A percentile compares a stretch with the other conserved stretches of the same genome.
These are phyloP conservation scores for Scleroderma citrinum DNA, from an alignment of 768 basidiomycete genomes.

Conservation along the genomic window DNA sequence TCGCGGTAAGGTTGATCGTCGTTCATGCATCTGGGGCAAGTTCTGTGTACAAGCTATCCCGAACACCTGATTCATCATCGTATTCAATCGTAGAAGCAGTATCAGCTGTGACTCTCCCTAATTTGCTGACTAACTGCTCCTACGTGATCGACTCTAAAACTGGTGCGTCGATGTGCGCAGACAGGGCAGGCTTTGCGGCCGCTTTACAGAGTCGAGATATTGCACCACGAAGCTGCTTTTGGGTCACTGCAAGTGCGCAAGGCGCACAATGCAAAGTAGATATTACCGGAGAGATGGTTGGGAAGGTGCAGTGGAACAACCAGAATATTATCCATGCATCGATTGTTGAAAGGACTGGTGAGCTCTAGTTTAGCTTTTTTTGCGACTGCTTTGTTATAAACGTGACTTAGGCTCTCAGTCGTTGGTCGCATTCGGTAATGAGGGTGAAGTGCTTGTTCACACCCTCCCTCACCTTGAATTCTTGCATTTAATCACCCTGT, in stretches of 20 bases:
- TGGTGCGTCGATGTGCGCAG: conserved; percentile 40
- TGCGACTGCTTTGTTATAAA: neutral
- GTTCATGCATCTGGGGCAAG: conserved; percentile 51
- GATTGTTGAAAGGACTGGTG: conserved; percentile 60
- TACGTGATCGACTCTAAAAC: conserved; percentile 53
- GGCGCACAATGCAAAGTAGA: conserved; percentile 52
- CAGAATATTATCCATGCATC: conserved; percentile 47
- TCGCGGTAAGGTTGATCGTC: conserved; percentile 56
- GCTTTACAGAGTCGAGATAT: conserved; percentile 25
- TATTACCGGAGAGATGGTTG: conserved; percentile 60
- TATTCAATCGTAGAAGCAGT: conserved; percentile 34
- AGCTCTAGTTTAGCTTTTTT: conserved; percentile 10
- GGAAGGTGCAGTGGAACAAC: conserved; percentile 62
- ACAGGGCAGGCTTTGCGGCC: conserved; percentile 37
- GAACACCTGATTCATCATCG: conserved; percentile 28
- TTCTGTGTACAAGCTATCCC: conserved; percentile 50
- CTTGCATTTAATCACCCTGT: conserved; percentile 40
- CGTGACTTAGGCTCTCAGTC: conserved; percentile 40
- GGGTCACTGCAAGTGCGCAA: conserved; percentile 52
- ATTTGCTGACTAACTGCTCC: conserved; percentile 41
- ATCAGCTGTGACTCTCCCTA: conserved; percentile 34
- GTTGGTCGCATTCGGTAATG: conserved; percentile 51
- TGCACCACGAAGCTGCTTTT: conserved; percentile 27
- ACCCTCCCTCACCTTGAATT: conserved; percentile 60
- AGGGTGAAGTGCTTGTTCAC: conserved; percentile 45